Evolutionary conservation across 768 basidiomycete species (phyloP), one percentile per base, ranked within the genome.

Genomic region (Lentinula boryana): DNA sequence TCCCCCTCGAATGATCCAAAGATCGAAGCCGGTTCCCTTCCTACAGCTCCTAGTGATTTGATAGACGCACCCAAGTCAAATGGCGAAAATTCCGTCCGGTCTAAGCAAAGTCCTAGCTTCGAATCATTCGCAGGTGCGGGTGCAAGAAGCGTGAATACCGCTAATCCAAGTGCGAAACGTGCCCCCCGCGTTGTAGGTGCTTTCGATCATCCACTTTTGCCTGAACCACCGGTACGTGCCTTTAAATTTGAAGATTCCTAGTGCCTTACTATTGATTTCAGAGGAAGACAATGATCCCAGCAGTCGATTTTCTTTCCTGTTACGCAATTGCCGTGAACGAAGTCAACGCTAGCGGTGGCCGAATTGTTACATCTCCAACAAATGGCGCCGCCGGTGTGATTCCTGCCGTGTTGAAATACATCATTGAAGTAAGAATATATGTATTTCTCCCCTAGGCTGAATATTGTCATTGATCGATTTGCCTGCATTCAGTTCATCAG

Each of bases 301-400:
- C 93, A 0, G 86, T 98, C 74, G 95, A 98, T 68, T 95, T 95
- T 68, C 76, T 98, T 62, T 91, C 89, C 1, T 93, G 92, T 63
- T 98, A 97, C 72, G 95, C 94, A 2, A 95, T 95, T 58, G 92
- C 93, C 16, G 93, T 95, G 12, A 96, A 96, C 67, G 95, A 97
- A 71, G 94, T 96, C 12, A 97, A 96, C 68, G 95, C 95, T 4
- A 82, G 85, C 33, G 95, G 95, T 0, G 95, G 95, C 0, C 81
- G 95, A 35, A 96, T 98, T 56, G 95, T 98, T 50, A 98, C 95
- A 2, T 91, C 91, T 5, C 95, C 92, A 2, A 95, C 95, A 5
- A 95, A 95, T 68, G 95, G 95, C 48, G 93, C 95, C 0, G 89
- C 90, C 9, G 96, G 95, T 6, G 90, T 98, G 48, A 96, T 98